A percentile compares a stretch with the other conserved stretches of the same genome.
These are phyloP conservation scores for Lecanicillium sp. DNA, from an alignment of 2,329 filamentous ascomycete genomes.

Conservation along the genomic window DNA sequence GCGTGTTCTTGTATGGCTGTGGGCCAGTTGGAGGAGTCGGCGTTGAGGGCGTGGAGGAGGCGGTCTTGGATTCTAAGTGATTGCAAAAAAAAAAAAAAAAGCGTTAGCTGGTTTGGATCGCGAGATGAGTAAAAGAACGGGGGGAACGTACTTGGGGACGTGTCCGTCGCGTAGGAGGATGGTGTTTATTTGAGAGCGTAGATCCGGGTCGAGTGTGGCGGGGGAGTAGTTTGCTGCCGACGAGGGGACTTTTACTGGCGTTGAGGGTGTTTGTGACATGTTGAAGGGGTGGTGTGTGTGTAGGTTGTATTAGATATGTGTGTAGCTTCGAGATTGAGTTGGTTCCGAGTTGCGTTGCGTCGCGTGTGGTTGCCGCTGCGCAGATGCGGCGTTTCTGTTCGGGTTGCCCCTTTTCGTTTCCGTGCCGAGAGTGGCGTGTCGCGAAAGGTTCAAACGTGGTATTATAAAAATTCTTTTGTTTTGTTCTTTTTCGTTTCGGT, in stretches of 20 bases:
- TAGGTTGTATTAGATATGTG: too few species aligned
- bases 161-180: slow-evolving; percentile 50
- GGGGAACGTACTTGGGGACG: slow-evolving; percentile 41
- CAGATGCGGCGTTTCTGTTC: too few species aligned
- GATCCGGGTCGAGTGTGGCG: slow-evolving; percentile 52
- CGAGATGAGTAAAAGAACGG: not conserved
- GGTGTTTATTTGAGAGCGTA: slow-evolving; percentile 55
- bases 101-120: not conserved
- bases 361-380: too few species aligned
- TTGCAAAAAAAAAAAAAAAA: not conserved
- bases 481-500: too few species aligned
- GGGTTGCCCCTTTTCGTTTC: too few species aligned
- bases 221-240: slow-evolving; percentile 51
- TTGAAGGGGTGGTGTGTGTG: slow-evolving; percentile 6
- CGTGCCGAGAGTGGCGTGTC: too few species aligned
- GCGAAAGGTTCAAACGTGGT: too few species aligned
- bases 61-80: slow-evolving; percentile 51
- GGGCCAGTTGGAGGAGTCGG: slow-evolving; percentile 54
- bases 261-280: slow-evolving; percentile 41
- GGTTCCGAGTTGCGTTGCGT: too few species aligned
- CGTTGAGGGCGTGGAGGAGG: slow-evolving; percentile 53
- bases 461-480: too few species aligned
- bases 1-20: slow-evolving; percentile 52
- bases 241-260: slow-evolving; percentile 52
- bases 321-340: too few species aligned